Base-by-base conservation (phyloP, 2,329 filamentous ascomycete species). In the Neurospora crassa region DNA sequence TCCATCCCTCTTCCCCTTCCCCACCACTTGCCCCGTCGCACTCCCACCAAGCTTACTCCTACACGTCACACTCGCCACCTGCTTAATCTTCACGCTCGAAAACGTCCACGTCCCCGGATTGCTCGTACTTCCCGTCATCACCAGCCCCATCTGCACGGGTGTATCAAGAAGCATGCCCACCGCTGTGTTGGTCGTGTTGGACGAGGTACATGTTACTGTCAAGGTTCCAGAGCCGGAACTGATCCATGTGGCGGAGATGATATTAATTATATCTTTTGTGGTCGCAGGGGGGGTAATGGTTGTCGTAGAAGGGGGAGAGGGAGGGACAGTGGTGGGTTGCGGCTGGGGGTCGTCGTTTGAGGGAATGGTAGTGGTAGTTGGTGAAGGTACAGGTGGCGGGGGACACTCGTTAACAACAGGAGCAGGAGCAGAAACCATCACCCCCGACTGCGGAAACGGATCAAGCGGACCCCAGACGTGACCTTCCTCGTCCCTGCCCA, bases 381-480 rank as follows among this genome's bases (percentile, higher is more conserved):
- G 10, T 11, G 18, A 20, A 1, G 43, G 45, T 53, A 7, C 24
- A 7, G 3, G 3, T 0, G 53, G 24, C 3, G 53, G 16, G 0
- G 53, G 53, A 1, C 53, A 63, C 1, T 63, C 53, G 0, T 34
- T 10, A 0, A 63, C 4, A 1, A 63, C 53, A 3, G 24, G 53
- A 3, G 16, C 6, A 1, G 24, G 24, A 3, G 8, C 3, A 0
- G 24, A 29, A 18, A 71, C 59, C 1, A 71, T 29, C 5, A 82
- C 76, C 1, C 80, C 80, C 1, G 76, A 79, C 74, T 82, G 79
- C 0, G 80, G 80, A 72, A 81, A 82, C 0, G 80, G 81, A 7
- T 80, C 77, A 4, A 82, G 74, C 0, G 80, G 79, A 0, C 80
- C 80, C 77, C 78, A 82, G 20, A 81, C 72, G 68, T 81, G 79